These are phyloP conservation scores for Macrotyloma uniflorum DNA, from an alignment of 306 rosid species.

Conservation along the genomic window DNA sequence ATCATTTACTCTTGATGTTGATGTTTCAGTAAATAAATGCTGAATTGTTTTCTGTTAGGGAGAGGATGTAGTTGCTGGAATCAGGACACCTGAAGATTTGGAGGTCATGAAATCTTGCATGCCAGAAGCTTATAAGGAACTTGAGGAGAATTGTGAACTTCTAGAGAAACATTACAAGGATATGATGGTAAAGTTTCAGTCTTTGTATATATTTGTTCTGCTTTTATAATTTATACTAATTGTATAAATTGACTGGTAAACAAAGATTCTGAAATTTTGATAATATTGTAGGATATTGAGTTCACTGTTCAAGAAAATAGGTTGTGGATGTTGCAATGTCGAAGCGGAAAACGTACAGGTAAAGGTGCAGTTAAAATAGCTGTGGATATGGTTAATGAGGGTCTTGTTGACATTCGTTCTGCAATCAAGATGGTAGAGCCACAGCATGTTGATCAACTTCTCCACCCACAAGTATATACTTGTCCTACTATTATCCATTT, in stretches of 20 bases:
- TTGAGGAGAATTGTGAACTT: slow-evolving; percentile 86
- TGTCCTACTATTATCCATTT: slow-evolving; percentile 3
- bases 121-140: slow-evolving; percentile 95
- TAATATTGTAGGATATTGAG: slow-evolving; percentile 77
- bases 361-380: slow-evolving; percentile 94
- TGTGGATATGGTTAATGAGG: slow-evolving; percentile 86
- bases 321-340: slow-evolving; percentile 99
- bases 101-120: slow-evolving; percentile 78
- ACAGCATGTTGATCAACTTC: slow-evolving; percentile 92
- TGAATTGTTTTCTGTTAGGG: slow-evolving; percentile 60
- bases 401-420: slow-evolving; percentile 71
- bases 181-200: slow-evolving; percentile 76
- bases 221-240: background rate
- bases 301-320: slow-evolving; percentile 97
- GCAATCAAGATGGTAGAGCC: slow-evolving; percentile 97
- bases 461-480: slow-evolving; percentile 84
- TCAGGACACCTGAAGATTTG: slow-evolving; percentile 91
- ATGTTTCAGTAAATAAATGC: slow-evolving; percentile 22
- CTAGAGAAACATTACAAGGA: slow-evolving; percentile 93
- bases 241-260: background rate
- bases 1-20: slow-evolving; percentile 11
- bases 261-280: slow-evolving; percentile 17
- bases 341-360: slow-evolving; percentile 90
- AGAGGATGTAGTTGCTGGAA: slow-evolving; percentile 98
- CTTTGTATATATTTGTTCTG: background rate